Evolutionary conservation across 1,284 basidiomycete genomes (phyloP).

Genomic region (Cutaneotrichosporon curvatum): DNA sequence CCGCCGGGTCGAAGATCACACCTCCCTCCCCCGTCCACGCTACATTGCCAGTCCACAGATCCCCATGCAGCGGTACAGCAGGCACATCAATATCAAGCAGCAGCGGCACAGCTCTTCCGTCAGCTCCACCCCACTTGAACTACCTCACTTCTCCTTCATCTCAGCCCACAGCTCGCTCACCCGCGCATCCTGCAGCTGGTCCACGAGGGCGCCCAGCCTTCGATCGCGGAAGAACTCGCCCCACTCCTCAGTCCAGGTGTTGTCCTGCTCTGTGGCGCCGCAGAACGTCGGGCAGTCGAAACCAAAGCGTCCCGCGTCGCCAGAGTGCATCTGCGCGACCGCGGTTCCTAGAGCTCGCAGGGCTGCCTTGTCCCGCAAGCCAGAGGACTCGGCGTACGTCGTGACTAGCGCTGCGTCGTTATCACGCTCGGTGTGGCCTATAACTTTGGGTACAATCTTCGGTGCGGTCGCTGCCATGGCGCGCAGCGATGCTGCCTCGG

Average conservation of each 20-base stretch:
- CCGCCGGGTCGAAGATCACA: conserved; percentile 73
- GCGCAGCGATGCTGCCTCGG: conserved; percentile 65
- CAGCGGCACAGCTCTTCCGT: conserved; percentile 64
- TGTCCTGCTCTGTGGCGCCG: conserved; percentile 66
- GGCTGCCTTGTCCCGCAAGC: background rate
- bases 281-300: conserved; percentile 73
- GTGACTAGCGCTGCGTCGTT: conserved; percentile 56
- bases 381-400: conserved; percentile 28
- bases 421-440: conserved; percentile 50
- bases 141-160: conserved; percentile 57
- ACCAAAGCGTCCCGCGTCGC: conserved; percentile 53
- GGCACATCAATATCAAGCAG: conserved; percentile 55
- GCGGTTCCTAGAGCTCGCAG: conserved; percentile 44
- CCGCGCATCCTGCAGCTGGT: conserved; percentile 47
- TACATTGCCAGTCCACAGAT: conserved; percentile 59
- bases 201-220: conserved; percentile 54
- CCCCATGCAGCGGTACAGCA: conserved; percentile 76
- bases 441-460: conserved; percentile 58
- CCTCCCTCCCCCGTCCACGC: conserved; percentile 54
- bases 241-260: conserved; percentile 69
- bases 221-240: conserved; percentile 58
- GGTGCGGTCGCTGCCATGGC: conserved; percentile 60
- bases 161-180: conserved; percentile 55
- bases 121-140: background rate
- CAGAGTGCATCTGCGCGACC: conserved; percentile 54